Evolutionary conservation across 768 basidiomycete genomes (phyloP), one percentile per base, ranked within the genome.

Genomic region (Gelatoporia subvermispora): DNA sequence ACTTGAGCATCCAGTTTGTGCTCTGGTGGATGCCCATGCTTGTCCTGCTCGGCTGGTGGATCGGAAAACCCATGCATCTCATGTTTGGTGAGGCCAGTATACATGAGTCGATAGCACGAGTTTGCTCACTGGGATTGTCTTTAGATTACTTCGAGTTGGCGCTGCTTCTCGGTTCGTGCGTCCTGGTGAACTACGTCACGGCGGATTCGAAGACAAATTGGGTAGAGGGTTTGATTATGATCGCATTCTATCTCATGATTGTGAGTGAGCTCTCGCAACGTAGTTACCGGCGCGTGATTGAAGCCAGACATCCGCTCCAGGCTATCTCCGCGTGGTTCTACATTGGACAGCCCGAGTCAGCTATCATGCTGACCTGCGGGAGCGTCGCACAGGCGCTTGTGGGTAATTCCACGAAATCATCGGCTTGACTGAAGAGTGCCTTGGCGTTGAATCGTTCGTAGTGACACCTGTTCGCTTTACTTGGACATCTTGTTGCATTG

Each of bases 11-110:
- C 47, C 87, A 89, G 55, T 88, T 89, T 63, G 73, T 73, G 13
- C 69, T 88, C 15, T 85, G 85, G 64, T 89, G 87, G 87, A 82
- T 82, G 76, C 86, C 87, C 0, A 72, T 86, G 54, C 60, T 88
- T 25, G 75, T 84, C 2, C 59, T 89, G 24, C 65, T 88, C 22
- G 81, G 76, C 0, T 89, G 87, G 87, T 82, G 79, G 76, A 69
- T 69, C 3, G 58, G 66, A 36, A 80, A 72, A 57, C 85, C 86
- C 0, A 64, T 88, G 61, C 68, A 71, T 10, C 63, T 88, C 17
- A 68, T 88, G 28, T 89, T 89, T 55, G 86, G 86, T 86, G 71
- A 28, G 24, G 41, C 20, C 9, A 16, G 5, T 31, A 5, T 13
- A 31, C 28, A 7, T 31, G 7, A 5, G 28, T 5, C 28, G 28